These are phyloP conservation scores for Colletotrichum destructivum DNA, from an alignment of 2,329 filamentous ascomycete genomes.

Conservation along the genomic window DNA sequence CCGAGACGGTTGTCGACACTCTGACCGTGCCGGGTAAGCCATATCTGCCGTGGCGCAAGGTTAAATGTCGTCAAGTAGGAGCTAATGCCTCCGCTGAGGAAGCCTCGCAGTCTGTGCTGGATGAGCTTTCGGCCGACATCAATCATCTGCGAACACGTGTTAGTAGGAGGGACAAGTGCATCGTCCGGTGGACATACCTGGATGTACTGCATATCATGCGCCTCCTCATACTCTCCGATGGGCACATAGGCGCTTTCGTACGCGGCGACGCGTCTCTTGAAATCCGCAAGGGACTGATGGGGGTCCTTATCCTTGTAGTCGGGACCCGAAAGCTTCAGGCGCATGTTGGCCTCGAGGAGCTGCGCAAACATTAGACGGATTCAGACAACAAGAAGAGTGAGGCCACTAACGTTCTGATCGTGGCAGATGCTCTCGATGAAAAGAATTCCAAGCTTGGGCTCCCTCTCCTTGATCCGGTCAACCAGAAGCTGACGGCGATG, in stretches of 20 bases:
- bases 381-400: conserved; percentile 7
- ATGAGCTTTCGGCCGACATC: conserved; percentile 97
- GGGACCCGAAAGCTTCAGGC: conserved; percentile 93
- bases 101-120: conserved; percentile 90
- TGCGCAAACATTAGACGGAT: conserved; percentile 48
- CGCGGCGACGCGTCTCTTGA: conserved; percentile 90
- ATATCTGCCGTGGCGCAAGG: conserved; percentile 93
- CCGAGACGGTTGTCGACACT: conserved; percentile 89
- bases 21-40: conserved; percentile 97
- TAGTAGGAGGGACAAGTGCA: conserved; percentile 42
- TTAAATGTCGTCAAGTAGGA: conserved; percentile 98
- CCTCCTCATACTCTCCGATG: conserved; percentile 91
- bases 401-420: conserved; percentile 74
- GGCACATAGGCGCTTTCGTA: conserved; percentile 97
- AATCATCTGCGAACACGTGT: conserved; percentile 77
- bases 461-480: conserved; percentile 84
- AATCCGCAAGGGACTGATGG: conserved; percentile 85
- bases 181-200: conserved; percentile 64
- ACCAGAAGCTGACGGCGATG: conserved; percentile 87
- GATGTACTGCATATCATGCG: conserved; percentile 92
- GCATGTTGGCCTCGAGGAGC: conserved; percentile 96
- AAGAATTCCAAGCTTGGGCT: conserved; percentile 90
- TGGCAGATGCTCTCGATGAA: conserved; percentile 97
- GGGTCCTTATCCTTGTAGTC: conserved; percentile 98
- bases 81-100: conserved; percentile 91